Percentiles rank a stretch among this genome's conserved stretches.
These are phyloP conservation scores for Schoenoplectus tabernaemontani DNA, from an alignment of 202 grass and related monocot species.

Conservation along the genomic window DNA sequence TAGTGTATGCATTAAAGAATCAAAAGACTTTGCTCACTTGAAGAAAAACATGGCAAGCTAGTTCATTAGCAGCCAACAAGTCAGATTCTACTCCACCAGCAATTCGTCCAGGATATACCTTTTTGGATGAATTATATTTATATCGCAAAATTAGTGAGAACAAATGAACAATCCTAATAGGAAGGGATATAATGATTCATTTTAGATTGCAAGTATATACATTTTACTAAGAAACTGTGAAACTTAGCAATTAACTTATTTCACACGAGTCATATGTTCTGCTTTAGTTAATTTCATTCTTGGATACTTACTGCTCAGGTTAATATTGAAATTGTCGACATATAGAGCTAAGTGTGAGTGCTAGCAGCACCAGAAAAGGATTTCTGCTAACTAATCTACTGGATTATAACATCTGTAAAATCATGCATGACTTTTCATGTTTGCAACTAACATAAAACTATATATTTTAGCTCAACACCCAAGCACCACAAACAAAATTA, in stretches of 20 bases:
- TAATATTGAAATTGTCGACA: background rate
- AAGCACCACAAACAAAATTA: background rate
- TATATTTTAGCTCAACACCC: background rate
- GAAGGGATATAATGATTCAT: background rate
- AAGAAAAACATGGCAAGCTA: slow-evolving; percentile 58
- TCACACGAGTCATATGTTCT: background rate
- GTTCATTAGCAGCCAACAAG: slow-evolving; percentile 88
- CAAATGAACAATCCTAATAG: background rate
- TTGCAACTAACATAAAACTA: too few species aligned
- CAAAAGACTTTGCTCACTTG: slow-evolving; percentile 47
- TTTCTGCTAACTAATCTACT: background rate
- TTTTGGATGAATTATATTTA: slow-evolving; percentile 22
- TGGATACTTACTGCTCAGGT: background rate
- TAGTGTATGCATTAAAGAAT: background rate
- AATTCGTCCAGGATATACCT: slow-evolving; percentile 78
- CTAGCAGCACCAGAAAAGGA: background rate
- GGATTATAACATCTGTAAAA: background rate
- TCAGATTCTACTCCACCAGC: slow-evolving; percentile 69
- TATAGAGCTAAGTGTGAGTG: background rate
- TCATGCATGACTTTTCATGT: background rate
- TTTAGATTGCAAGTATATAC: background rate
- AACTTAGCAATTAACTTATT: background rate
- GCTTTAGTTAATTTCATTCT: background rate
- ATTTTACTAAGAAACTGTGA: background rate
- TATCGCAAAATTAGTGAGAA: too few species aligned